A percentile compares a stretch with the other conserved stretches of the same genome.
These are phyloP conservation scores for Telfairia occidentalis DNA, from an alignment of 331 rosid species.

Conservation along the genomic window DNA sequence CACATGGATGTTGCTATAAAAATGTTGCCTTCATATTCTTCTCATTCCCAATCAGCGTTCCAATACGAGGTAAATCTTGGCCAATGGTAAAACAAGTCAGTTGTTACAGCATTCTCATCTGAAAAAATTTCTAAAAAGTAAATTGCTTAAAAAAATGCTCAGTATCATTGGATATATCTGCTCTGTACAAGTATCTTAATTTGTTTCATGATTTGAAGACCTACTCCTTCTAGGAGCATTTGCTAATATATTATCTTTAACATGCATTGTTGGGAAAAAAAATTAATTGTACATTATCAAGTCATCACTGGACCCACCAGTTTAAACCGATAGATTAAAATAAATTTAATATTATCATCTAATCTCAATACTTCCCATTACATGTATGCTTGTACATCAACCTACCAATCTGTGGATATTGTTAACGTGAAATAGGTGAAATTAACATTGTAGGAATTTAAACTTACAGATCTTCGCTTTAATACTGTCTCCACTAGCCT, in stretches of 20 bases:
- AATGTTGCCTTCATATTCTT: constrained; percentile 88
- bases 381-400: background rate
- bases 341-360: background rate
- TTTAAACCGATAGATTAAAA: background rate
- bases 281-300: background rate
- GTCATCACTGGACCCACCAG: background rate
- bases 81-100: background rate
- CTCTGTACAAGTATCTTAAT: background rate
- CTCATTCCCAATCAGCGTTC: constrained; percentile 48
- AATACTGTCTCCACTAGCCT: background rate
- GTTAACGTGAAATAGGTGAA: background rate
- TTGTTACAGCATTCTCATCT: background rate
- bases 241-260: background rate
- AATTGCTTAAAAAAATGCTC: background rate
- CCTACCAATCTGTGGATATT: background rate
- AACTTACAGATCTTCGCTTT: background rate
- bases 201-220: background rate
- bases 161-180: background rate
- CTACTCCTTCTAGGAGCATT: background rate
- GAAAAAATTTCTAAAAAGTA: background rate
- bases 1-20: constrained; percentile 75
- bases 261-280: background rate
- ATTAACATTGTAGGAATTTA: background rate
- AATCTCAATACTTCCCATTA: background rate
- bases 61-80: constrained; percentile 51